Conservation (phyloP, 129 eudicot genomes). For the Arctium lappa region DNA sequence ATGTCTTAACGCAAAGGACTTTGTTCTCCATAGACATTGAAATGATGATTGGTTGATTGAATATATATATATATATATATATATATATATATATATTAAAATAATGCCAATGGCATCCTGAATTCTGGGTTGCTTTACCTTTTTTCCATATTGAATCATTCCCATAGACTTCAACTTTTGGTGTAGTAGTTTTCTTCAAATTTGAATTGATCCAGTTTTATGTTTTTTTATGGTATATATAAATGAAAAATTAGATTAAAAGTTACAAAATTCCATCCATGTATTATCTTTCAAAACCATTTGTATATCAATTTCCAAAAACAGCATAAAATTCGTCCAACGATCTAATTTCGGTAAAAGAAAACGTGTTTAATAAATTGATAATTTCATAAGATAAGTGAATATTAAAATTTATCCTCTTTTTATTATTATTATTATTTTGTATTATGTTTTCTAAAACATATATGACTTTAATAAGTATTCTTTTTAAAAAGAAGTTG, state of each 20-base stretch:
- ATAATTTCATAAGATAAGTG: no score
- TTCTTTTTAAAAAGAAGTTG: no score
- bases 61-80: not conserved
- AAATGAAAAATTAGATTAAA: not conserved
- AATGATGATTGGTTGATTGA: slow-evolving; percentile 25
- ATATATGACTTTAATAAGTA: no score
- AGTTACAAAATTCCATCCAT: not conserved
- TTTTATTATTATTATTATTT: no score
- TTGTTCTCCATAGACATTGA: slow-evolving; percentile 24
- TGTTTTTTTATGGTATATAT: not conserved
- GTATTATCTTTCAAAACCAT: no score
- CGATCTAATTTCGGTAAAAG: no score
- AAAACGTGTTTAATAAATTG: no score
- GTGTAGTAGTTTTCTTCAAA: not conserved
- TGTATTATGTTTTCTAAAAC: no score
- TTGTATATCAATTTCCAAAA: no score
- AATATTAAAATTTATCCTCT: no score
- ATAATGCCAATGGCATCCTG: slow-evolving; percentile 25
- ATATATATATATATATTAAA: not conserved
- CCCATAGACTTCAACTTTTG: not conserved
- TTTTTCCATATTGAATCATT: not conserved
- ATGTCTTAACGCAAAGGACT: slow-evolving; percentile 34
- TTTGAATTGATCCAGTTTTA: not conserved
- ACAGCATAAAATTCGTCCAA: no score
- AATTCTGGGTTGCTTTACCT: slow-evolving; percentile 16